These are phyloP conservation scores for Tephrocybe sp. DNA, from an alignment of 768 basidiomycete species.

Conservation along the genomic window DNA sequence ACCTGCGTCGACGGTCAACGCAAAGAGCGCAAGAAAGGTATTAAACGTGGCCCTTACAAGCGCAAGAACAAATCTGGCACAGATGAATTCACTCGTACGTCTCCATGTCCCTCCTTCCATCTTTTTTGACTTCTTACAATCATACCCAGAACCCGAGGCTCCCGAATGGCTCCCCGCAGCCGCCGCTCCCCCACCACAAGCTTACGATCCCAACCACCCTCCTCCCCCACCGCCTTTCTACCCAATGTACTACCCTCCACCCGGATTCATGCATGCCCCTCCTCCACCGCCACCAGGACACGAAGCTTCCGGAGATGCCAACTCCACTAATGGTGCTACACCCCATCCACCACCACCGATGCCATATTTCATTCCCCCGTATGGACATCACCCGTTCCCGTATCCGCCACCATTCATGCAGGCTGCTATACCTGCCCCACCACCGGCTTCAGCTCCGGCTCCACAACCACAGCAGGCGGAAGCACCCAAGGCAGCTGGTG, in stretches of 20 bases:
- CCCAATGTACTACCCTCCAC: constrained; percentile 37
- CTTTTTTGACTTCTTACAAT: neutral
- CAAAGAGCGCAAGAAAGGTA: constrained; percentile 89
- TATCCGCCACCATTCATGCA: neutral
- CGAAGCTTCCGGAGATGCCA: neutral
- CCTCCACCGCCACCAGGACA: constrained; percentile 13
- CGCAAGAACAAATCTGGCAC: constrained; percentile 36
- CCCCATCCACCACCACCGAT: neutral
- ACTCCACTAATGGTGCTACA: no score
- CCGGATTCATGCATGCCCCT: constrained; percentile 30
- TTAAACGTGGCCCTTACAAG: constrained; percentile 88
- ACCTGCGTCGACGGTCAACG: constrained; percentile 87
- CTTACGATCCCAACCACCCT: constrained; percentile 31
- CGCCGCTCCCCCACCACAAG: constrained; percentile 21
- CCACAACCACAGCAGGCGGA: neutral
- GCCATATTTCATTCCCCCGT: neutral
- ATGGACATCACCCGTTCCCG: neutral
- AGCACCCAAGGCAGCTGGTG: neutral
- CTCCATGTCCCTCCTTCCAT: neutral
- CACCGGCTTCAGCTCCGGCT: no score
- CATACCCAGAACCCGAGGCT: neutral
- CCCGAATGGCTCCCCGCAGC: neutral
- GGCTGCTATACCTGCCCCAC: neutral
- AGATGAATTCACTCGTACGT: neutral
- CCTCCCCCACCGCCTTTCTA: constrained; percentile 28